Evolutionary conservation across 2,329 filamentous ascomycete species (phyloP).

Genomic region (Stagonosporopsis rhizophila): DNA sequence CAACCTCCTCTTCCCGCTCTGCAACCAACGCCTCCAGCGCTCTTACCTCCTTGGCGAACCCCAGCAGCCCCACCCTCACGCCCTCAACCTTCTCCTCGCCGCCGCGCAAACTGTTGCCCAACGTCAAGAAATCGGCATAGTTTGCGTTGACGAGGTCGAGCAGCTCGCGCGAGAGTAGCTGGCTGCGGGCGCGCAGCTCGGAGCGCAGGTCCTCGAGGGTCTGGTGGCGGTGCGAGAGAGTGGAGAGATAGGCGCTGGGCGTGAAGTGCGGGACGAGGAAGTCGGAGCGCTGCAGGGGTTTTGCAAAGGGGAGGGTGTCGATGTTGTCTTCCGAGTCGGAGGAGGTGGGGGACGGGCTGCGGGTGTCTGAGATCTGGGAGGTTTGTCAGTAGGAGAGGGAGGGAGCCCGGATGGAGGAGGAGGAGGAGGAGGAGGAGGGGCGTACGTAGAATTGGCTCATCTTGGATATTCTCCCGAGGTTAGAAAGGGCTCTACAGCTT

Average conservation of each 20-base stretch:
- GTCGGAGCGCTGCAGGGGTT: conserved; percentile 79
- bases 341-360: conserved; percentile 6
- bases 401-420: not conserved
- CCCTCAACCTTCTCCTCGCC: conserved; percentile 93
- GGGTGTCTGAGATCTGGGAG: conserved; percentile 25
- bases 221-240: conserved; percentile 86
- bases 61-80: conserved; percentile 83
- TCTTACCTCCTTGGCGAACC: conserved; percentile 83
- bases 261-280: conserved; percentile 81
- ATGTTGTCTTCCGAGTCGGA: conserved; percentile 65
- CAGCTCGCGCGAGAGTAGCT: conserved; percentile 82
- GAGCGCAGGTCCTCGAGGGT: conserved; percentile 91
- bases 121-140: conserved; percentile 86
- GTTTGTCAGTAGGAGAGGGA: not conserved
- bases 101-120: conserved; percentile 81
- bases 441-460: conserved; percentile 61
- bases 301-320: conserved; percentile 81
- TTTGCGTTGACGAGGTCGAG: conserved; percentile 95
- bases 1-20: conserved; percentile 69
- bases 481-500: not conserved
- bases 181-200: conserved; percentile 82
- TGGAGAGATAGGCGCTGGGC: conserved; percentile 81
- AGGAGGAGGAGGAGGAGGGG: not conserved
- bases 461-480: conserved; percentile 2
- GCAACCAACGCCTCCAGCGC: conserved; percentile 72